Evolutionary conservation across 2,329 filamentous ascomycete species (phyloP).

Genomic region (Madurella fahalii): DNA sequence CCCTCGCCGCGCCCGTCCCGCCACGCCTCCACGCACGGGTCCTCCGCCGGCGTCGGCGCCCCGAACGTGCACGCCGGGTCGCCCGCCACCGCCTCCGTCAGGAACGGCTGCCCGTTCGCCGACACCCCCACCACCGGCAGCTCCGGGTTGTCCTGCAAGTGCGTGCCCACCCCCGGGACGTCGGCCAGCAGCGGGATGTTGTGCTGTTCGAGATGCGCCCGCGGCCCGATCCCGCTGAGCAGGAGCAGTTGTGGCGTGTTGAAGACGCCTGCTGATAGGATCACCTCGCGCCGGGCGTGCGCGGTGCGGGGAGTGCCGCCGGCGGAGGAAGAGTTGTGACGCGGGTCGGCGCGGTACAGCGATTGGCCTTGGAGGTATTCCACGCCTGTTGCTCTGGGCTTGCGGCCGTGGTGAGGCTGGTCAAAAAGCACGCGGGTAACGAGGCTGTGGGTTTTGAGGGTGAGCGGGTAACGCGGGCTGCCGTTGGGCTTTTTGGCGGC

Average conservation of each 20-base stretch:
- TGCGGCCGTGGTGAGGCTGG: slow-evolving; percentile 22
- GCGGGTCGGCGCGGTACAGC: slow-evolving; percentile 34
- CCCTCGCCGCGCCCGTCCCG: slow-evolving; percentile 24
- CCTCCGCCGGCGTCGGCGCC: slow-evolving; percentile 21
- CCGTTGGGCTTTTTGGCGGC: slow-evolving; percentile 24
- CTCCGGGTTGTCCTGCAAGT: slow-evolving; percentile 45
- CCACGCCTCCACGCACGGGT: slow-evolving; percentile 37
- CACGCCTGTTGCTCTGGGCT: slow-evolving; percentile 32
- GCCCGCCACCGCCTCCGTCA: slow-evolving; percentile 19
- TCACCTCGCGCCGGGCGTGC: slow-evolving; percentile 40
- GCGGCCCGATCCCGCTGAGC: slow-evolving; percentile 47
- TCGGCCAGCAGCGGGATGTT: slow-evolving; percentile 43
- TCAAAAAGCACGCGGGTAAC: slow-evolving; percentile 39
- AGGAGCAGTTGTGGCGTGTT: slow-evolving; percentile 50
- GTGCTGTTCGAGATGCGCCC: slow-evolving; percentile 38
- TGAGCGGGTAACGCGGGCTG: slow-evolving; percentile 20
- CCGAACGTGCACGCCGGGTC: slow-evolving; percentile 34
- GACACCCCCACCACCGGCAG: slow-evolving; percentile 22
- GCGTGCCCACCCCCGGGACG: slow-evolving; percentile 48
- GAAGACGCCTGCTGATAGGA: slow-evolving; percentile 46
- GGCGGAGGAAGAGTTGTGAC: slow-evolving; percentile 29
- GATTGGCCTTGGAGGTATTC: slow-evolving; percentile 33
- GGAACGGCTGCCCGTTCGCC: slow-evolving; percentile 1
- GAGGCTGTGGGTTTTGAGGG: slow-evolving; percentile 29
- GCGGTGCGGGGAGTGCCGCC: slow-evolving; percentile 28